Conservation (phyloP, 1,139 yeast species). For the Pichia kudriavzevii region DNA sequence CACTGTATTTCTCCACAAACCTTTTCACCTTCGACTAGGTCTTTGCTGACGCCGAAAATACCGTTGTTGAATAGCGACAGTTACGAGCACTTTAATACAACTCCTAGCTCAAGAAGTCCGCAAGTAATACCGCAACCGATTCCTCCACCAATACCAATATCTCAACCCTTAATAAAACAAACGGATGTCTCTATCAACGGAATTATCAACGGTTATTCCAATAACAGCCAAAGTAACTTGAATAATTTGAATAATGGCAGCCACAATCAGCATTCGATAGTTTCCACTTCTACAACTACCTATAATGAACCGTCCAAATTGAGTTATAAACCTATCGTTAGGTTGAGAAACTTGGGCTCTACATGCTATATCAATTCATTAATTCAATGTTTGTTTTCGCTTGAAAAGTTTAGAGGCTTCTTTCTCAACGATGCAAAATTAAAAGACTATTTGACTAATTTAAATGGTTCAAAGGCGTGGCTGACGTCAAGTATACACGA, state of each 20-base stretch:
- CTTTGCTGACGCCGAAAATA: neutral
- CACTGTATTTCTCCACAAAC: neutral
- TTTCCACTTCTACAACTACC: neutral
- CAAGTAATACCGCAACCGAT: too few species aligned
- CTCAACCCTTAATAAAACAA: slow-evolving; percentile 1
- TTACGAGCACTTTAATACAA: neutral
- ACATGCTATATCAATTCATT: slow-evolving; percentile 93
- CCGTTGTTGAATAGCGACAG: neutral
- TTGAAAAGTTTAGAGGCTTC: slow-evolving; percentile 38
- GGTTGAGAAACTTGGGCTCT: slow-evolving; percentile 77
- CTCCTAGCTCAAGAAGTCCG: neutral
- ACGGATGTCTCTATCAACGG: neutral
- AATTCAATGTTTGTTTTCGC: slow-evolving; percentile 62
- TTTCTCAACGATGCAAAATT: slow-evolving; percentile 25
- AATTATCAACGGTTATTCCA: neutral
- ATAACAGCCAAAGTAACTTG: neutral
- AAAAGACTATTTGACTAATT: slow-evolving; percentile 13
- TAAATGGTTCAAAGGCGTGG: slow-evolving; percentile 18
- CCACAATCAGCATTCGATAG: too few species aligned
- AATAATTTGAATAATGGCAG: too few species aligned
- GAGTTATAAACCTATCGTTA: slow-evolving; percentile 29
- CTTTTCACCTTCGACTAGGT: neutral
- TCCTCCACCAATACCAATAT: slow-evolving; percentile 6
- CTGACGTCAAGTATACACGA: slow-evolving; percentile 24
- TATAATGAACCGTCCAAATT: slow-evolving; percentile 6